Conservation (phyloP, 139 green algal species). For the Picochlorum sp. region DNA sequence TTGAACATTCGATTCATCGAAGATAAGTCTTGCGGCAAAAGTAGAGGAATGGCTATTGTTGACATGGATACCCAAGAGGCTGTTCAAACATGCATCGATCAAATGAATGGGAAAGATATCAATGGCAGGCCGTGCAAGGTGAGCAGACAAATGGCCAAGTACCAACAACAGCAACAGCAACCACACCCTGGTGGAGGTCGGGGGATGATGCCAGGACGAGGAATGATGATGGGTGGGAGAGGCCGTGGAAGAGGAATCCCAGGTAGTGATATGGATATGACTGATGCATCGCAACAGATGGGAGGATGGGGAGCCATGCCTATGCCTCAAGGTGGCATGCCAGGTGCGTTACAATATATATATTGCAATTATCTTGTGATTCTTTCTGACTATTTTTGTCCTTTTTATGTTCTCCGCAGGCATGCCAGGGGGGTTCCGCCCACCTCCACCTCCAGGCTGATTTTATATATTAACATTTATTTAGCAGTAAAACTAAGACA, state of each 20-base stretch:
- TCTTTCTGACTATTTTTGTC: no score
- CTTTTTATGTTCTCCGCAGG: no score
- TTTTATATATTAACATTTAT: no score
- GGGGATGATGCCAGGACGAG: background rate
- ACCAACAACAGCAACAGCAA: conserved; percentile 4
- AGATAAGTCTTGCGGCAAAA: conserved; percentile 74
- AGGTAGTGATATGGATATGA: background rate
- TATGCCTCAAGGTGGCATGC: no score
- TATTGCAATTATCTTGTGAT: no score
- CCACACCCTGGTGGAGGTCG: background rate
- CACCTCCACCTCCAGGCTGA: no score
- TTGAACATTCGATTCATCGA: conserved; percentile 61
- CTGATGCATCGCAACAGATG: background rate
- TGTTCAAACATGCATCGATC: conserved; percentile 41
- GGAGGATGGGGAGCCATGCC: no score
- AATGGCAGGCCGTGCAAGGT: conserved; percentile 18
- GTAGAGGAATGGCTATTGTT: conserved; percentile 67
- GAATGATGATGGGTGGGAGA: background rate
- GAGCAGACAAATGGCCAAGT: background rate
- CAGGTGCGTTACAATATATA: no score
- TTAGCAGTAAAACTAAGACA: no score
- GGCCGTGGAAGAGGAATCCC: conserved; percentile 1
- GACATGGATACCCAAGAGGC: conserved; percentile 43
- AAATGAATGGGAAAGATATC: conserved; percentile 43
- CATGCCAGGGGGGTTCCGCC: no score